A percentile compares a stretch with the other conserved stretches of the same genome.
These are phyloP conservation scores for Gillenia trifoliata DNA, from an alignment of 306 rosid species.

Conservation along the genomic window DNA sequence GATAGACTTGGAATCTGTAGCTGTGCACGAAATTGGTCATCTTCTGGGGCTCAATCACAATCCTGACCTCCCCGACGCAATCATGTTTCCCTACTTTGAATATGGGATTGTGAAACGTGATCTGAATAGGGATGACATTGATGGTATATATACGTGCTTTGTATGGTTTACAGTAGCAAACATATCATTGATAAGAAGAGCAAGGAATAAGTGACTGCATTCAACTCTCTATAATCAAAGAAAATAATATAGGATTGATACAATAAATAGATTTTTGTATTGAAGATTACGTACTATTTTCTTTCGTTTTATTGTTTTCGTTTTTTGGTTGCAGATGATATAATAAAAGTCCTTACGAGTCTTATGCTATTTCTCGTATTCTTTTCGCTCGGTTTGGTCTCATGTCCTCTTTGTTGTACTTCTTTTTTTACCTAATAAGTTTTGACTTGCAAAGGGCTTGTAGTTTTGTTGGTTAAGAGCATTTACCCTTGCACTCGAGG, in stretches of 20 bases:
- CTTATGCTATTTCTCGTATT: not conserved
- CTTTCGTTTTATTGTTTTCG: too few relatives aligned
- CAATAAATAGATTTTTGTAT: not conserved
- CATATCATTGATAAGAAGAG: not conserved
- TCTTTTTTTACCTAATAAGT: too few relatives aligned
- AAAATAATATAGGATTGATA: not conserved
- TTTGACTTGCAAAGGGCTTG: too few relatives aligned
- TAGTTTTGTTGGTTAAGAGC: too few relatives aligned
- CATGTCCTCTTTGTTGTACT: not conserved
- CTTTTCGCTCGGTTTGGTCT: not conserved
- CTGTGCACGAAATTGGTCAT: slow-evolving; percentile 19
- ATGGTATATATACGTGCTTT: slow-evolving; percentile 15
- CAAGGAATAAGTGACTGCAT: not conserved
- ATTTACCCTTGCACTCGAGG: too few relatives aligned
- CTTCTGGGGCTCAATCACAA: slow-evolving; percentile 12
- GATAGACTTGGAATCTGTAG: slow-evolving; percentile 11
- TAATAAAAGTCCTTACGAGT: not conserved
- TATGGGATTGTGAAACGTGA: not conserved
- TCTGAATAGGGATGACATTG: slow-evolving; percentile 9
- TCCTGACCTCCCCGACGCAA: not conserved
- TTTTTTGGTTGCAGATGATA: not conserved
- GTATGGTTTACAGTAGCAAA: slow-evolving; percentile 10
- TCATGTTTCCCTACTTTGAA: not conserved
- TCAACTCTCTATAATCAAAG: not conserved
- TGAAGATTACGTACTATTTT: not conserved